phyloP scores from a whole-genome alignment of 2,329 filamentous ascomycete genomes.

The Epichloe typhina region DNA sequence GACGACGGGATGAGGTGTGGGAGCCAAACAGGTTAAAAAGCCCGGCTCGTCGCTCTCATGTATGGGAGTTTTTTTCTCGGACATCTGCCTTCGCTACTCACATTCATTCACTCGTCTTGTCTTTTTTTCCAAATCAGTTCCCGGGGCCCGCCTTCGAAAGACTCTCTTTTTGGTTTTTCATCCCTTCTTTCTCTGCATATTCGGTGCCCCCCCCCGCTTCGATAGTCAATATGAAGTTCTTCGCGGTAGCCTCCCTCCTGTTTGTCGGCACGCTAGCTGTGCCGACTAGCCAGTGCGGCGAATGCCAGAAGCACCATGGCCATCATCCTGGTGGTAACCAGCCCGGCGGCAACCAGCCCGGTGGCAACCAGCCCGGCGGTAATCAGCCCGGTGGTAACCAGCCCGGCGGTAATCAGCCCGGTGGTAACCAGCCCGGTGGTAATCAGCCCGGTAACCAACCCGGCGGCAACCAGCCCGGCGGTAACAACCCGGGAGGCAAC shows the following conservation, averaged over 20 bases:
- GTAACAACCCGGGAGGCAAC: constrained; percentile 1
- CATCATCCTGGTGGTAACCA: neutral
- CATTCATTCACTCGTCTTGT: neutral
- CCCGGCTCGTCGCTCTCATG: neutral
- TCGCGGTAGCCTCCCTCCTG: constrained; percentile 7
- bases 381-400: neutral
- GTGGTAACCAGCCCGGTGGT: neutral
- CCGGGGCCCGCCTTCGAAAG: neutral
- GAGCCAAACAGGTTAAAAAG: neutral
- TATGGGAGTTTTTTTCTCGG: neutral
- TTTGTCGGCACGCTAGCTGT: constrained; percentile 9
- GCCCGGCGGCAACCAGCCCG: neutral
- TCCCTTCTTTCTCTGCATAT: neutral
- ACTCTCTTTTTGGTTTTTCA: neutral
- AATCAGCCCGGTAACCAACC: neutral
- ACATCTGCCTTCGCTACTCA: neutral
- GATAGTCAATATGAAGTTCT: constrained; percentile 8
- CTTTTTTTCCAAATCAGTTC: neutral
- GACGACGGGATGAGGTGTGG: neutral
- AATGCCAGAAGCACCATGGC: neutral
- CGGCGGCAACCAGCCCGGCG: neutral
- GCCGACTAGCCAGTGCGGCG: constrained; percentile 3
- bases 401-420: neutral
- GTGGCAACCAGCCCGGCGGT: neutral
- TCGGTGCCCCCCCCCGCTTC: neutral